Base-by-base conservation (phyloP, 2,329 filamentous ascomycete genomes). In the Trichoderma harzianum region DNA sequence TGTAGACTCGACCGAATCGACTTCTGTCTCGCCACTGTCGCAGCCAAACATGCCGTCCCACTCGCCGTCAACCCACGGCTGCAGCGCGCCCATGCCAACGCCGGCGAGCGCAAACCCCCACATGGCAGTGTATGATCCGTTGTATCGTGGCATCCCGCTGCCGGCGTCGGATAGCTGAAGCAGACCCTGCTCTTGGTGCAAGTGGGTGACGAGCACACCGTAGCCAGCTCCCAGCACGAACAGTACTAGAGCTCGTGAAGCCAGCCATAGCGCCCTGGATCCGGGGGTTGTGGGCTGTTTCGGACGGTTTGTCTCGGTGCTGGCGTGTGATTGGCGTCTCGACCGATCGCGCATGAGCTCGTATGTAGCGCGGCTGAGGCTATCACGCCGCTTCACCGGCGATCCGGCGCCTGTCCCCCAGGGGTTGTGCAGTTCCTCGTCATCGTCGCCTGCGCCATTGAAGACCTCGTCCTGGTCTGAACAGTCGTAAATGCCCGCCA, bases 401-500 rank as follows among this genome's bases (percentile, higher is more conserved):
- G 92, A 93, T 78, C 93, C 89, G 36, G 92, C 88, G 43, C 93
- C 93, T 0, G 90, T 92, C 28, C 92, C 93, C 91, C 92, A 96
- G 2, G 93, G 93, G 12, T 92, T 94, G 70, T 86, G 84, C 3
- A 86, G 81, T 73, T 91, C 90, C 72, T 78, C 75, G 57, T 82
- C 79, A 18, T 77, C 78, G 64, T 43, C 60, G 68, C 39, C 66
- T 18, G 78, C 60, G 68, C 67, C 60, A 78, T 64, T 63, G 60
- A 70, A 70, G 32, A 70, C 68, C 77, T 84, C 80, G 75, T 87
- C 82, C 74, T 82, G 81, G 58, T 87, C 84, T 1, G 89, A 88
- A 7, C 90, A 90, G 12, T 90, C 91, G 84, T 97, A 99, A 77
- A 99, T 99, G 69, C 96, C 95, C 76, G 92, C 93, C 6, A 99